Base-by-base conservation (phyloP, 228 moss, liverwort and hornwort species). In the Sphagnum magellanicum region DNA sequence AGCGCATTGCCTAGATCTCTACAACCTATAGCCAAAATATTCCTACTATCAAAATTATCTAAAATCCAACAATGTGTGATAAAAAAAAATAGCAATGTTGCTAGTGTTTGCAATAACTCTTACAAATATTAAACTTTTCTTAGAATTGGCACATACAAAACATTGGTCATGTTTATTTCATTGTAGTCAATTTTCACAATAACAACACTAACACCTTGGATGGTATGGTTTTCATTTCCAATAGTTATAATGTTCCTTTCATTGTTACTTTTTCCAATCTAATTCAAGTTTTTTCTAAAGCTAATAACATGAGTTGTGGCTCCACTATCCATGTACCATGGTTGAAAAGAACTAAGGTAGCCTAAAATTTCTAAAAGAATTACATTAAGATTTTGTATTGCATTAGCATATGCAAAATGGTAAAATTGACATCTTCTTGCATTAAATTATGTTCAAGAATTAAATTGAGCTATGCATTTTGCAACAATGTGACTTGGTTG, bases 261-360 rank as follows among this genome's bases (percentile, higher is more conserved):
- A 10, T 9, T 6, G 0, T 0, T 14, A 13, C 2, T 61, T 61
- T 61, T 4, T 61, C 3, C 61, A 13, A 61, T 6, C 4, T 6
- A 3, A 1, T 15, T 14, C 6, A 61, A 6, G 1, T 15, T 61
- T 0, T 14, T 4, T 61, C 4, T 61, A 14, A 1, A 14, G 1
- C 61, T 4, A 55, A 12, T 55, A 12, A 55, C 53, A 55, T 55
- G 53, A 55, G 55, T 12, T 55, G 55, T 62, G 16, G 61, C 5
- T 14, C 61, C 61, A 62, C 13, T 14, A 62, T 62, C 61, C 61
- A 62, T 62, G 16, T 62, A 62, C 61, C 16, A 62, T 14, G 16
- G 61, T 16, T 62, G 61, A 62, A 12, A 12, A 55, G 55, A 55
- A 12, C 4, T 3, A 55, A 55, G 9, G 55, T 55, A 4, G 12